These are phyloP conservation scores for Naematelia aurantialba DNA, from an alignment of 768 basidiomycete genomes.

Conservation along the genomic window DNA sequence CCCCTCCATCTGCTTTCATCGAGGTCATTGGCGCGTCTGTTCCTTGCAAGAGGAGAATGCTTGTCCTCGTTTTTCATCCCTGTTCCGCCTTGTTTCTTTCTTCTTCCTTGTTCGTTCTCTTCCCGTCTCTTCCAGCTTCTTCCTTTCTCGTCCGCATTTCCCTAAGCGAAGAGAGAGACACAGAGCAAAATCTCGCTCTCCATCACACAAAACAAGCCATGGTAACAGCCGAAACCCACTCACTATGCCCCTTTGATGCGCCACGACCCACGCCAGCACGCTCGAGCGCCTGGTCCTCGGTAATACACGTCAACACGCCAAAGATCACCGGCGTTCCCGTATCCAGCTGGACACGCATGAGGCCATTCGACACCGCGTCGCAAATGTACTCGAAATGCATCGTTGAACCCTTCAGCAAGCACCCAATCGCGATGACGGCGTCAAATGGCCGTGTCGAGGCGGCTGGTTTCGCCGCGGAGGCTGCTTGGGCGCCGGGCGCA, in stretches of 20 bases:
- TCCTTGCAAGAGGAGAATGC: no score
- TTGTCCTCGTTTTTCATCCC: no score
- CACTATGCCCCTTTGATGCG: conserved; percentile 70
- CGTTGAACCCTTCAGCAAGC: conserved; percentile 94
- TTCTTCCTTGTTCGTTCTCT: no score
- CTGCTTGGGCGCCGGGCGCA: conserved; percentile 19
- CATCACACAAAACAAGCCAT: no score
- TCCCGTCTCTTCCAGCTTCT: no score
- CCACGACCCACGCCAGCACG: conserved; percentile 80
- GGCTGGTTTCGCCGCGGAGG: conserved; percentile 38
- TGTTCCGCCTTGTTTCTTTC: no score
- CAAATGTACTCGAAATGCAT: conserved; percentile 99
- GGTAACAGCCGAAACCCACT: no score
- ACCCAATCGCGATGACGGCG: conserved; percentile 94
- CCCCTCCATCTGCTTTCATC: no score
- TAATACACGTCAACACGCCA: conserved; percentile 87
- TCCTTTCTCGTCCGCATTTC: conserved; percentile 12
- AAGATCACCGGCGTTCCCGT: conserved; percentile 92
- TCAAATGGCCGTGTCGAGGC: conserved; percentile 64
- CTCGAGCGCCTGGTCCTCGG: conserved; percentile 89
- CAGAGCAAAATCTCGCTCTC: no score
- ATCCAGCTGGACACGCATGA: conserved; percentile 93
- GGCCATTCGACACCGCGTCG: conserved; percentile 83
- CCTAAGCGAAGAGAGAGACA: background rate
- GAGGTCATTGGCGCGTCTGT: no score